Evolutionary conservation across 2,329 filamentous ascomycete species (phyloP), one percentile per base, ranked within the genome.

Genomic region (Ophiostoma populinum): DNA sequence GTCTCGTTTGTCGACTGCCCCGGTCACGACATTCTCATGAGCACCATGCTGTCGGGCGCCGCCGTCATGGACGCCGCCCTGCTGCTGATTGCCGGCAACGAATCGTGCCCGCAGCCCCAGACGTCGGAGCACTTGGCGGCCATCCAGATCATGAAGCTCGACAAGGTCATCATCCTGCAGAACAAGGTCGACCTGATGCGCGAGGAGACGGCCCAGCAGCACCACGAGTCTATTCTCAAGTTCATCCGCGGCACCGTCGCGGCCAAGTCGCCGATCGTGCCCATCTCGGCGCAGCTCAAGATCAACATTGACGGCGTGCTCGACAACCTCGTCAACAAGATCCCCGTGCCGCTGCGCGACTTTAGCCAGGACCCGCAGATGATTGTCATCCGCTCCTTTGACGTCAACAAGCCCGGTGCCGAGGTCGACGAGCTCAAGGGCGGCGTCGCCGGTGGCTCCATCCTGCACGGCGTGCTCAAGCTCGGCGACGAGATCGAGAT

Each of bases 11-110:
- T 95, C 47, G 90, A 95, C 60, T 95, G 90, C 68, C 90, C 90
- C 38, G 90, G 90, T 59, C 90, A 98, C 81, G 90, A 98, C 63
- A 98, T 98, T 85, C 86, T 98, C 57, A 98, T 98, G 90, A 95
- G 87, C 62, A 98, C 90, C 50, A 98, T 98, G 90, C 77, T 98
- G 68, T 98, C 90, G 53, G 90, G 90, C 53, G 90, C 90, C 49
- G 90, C 90, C 45, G 90, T 98, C 70, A 98, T 98, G 90, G 90
- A 98, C 61, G 90, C 90, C 45, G 90, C 90, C 13, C 72, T 98
- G 41, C 74, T 98, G 37, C 70, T 98, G 36, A 94, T 98, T 55
- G 90, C 90, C 42, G 90, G 90, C 56, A 98, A 98, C 64, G 90
- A 98, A 77, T 76, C 82, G 35, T 95, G 90, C 65, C 90, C 90